Conservation (phyloP, 345 rosid genomes). For the Lumnitzera racemosa region DNA sequence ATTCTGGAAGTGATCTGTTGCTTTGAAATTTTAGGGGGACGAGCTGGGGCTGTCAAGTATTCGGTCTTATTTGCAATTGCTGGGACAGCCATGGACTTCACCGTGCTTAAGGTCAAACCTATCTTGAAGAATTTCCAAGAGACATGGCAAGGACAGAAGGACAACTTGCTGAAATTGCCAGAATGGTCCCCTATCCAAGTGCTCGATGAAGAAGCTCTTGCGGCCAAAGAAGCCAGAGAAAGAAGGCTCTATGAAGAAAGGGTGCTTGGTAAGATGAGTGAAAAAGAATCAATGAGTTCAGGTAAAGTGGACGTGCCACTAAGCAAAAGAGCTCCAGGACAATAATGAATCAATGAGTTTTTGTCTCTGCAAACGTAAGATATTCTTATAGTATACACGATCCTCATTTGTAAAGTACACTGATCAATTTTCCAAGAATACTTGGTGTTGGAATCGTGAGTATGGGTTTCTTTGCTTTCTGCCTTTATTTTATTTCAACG, state of each 20-base stretch:
- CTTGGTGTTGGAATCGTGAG: too few relatives aligned
- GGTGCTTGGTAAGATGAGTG: constrained; percentile 42
- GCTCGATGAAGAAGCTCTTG: constrained; percentile 73
- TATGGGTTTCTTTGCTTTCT: too few relatives aligned
- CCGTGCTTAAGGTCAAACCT: constrained; percentile 42
- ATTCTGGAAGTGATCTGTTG: not conserved
- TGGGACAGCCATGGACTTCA: constrained; percentile 57
- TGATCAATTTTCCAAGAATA: too few relatives aligned
- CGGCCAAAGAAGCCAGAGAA: constrained; percentile 63
- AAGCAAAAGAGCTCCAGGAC: too few relatives aligned
- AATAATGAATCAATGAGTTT: too few relatives aligned
- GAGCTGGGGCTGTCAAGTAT: constrained; percentile 64
- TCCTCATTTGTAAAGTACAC: too few relatives aligned
- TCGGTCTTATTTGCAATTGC: constrained; percentile 50
- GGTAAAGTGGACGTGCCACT: not conserved
- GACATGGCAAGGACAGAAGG: constrained; percentile 21
- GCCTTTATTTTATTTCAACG: too few relatives aligned
- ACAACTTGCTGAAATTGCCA: constrained; percentile 43
- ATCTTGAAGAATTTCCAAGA: constrained; percentile 20
- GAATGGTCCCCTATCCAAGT: constrained; percentile 85
- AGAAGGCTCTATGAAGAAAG: constrained; percentile 36
- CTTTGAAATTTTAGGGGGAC: constrained; percentile 54
- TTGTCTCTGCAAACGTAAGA: too few relatives aligned
- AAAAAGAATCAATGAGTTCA: constrained; percentile 36
- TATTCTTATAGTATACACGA: too few relatives aligned